Base-by-base conservation (phyloP, 2,329 filamentous ascomycete species). In the Ophiocordyceps robertsii region DNA sequence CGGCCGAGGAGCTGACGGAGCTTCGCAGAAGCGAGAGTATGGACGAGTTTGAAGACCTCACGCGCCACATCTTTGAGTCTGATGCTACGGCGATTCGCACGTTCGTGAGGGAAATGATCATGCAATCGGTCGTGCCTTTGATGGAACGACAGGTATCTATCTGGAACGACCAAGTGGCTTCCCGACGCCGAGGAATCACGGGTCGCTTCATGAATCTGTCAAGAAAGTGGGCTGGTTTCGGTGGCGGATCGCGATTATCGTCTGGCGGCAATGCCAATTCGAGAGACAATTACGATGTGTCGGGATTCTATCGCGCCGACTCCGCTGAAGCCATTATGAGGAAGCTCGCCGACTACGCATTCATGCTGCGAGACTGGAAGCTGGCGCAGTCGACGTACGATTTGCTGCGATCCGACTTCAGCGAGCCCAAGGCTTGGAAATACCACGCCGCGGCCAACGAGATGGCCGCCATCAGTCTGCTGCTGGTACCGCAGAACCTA, bases 151-250 rank as follows among this genome's bases (percentile, higher is more conserved):
- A 84, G 49, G 77, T 94, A 11, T 82, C 87, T 6, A 72, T 88
- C 6, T 98, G 92, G 93, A 98, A 98, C 56, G 92, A 98, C 54
- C 90, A 96, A 60, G 84, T 96, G 24, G 89, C 90, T 14, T 95
- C 93, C 12, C 77, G 86, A 45, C 75, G 93, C 44, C 80, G 87
- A 55, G 93, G 93, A 13, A 72, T 98, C 39, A 84, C 84, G 43
- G 93, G 93, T 11, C 79, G 88, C n/a, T 90, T 98, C 61, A 88
- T 95, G 71, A 94, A 84, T 10, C 70, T 98, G 44, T 95, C 89
- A 0, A 89, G 92, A 55, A 82, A 88, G 51, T 96, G 87, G 79
- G 77, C 84, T 8, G 80, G 81, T 1, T 94, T 96, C 53, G 85
- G 87, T 29, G 70, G 74, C 37, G 69, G 72, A 39, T 77, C 77